phyloP scores from a whole-genome alignment of 2,329 filamentous ascomycete species.

The Xylaria sp. region DNA sequence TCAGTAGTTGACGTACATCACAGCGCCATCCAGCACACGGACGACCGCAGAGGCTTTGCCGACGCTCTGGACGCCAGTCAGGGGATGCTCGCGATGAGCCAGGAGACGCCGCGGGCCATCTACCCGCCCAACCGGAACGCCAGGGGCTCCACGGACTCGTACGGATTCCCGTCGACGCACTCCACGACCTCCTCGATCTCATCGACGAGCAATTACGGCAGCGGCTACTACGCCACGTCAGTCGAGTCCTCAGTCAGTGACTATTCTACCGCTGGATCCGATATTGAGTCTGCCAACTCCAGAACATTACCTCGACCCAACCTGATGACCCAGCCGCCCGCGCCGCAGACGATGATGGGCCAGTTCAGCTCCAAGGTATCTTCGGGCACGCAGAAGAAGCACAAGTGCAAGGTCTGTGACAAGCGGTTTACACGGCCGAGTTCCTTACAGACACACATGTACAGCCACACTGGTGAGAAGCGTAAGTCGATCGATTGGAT shows the following conservation, averaged over 20 bases:
- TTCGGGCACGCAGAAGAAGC: slow-evolving; percentile 96
- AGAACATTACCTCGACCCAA: slow-evolving; percentile 79
- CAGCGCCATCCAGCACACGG: slow-evolving; percentile 49
- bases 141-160: slow-evolving; percentile 75
- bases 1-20: slow-evolving; percentile 61
- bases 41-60: slow-evolving; percentile 66
- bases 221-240: slow-evolving; percentile 78
- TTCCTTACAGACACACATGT: slow-evolving; percentile 95
- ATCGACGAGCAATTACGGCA: slow-evolving; percentile 70
- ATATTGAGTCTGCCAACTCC: slow-evolving; percentile 74
- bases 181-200: slow-evolving; percentile 89
- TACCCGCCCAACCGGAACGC: slow-evolving; percentile 63
- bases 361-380: slow-evolving; percentile 97
- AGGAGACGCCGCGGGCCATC: slow-evolving; percentile 87
- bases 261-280: slow-evolving; percentile 83
- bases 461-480: slow-evolving; percentile 97
- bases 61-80: slow-evolving; percentile 90
- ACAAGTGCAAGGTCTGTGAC: slow-evolving; percentile 98
- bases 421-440: slow-evolving; percentile 94
- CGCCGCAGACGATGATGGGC: slow-evolving; percentile 96
- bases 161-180: slow-evolving; percentile 82
- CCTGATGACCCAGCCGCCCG: slow-evolving; percentile 61
- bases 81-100: slow-evolving; percentile 92
- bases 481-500: slow-evolving; percentile 56
- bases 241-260: slow-evolving; percentile 83